Percentiles rank a stretch among this genome's conserved stretches.
phyloP scores from a whole-genome alignment of 306 rosid genomes.

The Crotalaria pallida region DNA sequence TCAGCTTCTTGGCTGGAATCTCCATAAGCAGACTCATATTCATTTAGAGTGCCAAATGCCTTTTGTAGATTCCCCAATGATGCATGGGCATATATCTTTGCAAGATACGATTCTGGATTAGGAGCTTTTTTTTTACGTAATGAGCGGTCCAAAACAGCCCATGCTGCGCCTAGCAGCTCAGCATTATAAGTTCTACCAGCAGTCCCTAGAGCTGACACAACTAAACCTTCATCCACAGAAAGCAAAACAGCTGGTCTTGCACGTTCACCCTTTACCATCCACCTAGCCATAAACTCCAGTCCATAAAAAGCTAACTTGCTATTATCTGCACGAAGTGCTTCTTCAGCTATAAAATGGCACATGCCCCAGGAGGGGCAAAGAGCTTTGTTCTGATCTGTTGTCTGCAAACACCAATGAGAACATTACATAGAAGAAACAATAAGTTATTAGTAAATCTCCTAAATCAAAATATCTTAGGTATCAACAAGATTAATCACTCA shows the following conservation, averaged over 20 bases:
- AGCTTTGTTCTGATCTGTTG: slow-evolving; percentile 85
- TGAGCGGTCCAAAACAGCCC: slow-evolving; percentile 76
- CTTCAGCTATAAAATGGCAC: slow-evolving; percentile 63
- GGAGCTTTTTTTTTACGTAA: slow-evolving; percentile 75
- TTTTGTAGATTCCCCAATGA: slow-evolving; percentile 68
- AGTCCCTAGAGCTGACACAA: slow-evolving; percentile 66
- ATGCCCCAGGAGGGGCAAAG: slow-evolving; percentile 80
- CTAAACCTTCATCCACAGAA: slow-evolving; percentile 80
- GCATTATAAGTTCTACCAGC: slow-evolving; percentile 70
- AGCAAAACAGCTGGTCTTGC: slow-evolving; percentile 55
- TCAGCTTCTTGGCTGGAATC: slow-evolving; percentile 49
- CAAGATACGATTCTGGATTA: slow-evolving; percentile 81
- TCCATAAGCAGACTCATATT: slow-evolving; percentile 66
- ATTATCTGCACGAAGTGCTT: slow-evolving; percentile 59
- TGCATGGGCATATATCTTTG: slow-evolving; percentile 77
- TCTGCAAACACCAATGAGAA: slow-evolving; percentile 42
- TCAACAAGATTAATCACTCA: slow-evolving; percentile 29
- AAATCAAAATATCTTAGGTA: neutral
- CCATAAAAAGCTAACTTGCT: slow-evolving; percentile 76
- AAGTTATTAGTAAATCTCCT: slow-evolving; percentile 10
- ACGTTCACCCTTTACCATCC: slow-evolving; percentile 79
- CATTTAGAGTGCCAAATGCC: slow-evolving; percentile 68
- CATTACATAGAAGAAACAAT: slow-evolving; percentile 16
- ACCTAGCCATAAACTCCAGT: slow-evolving; percentile 79
- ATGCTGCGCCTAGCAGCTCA: slow-evolving; percentile 70